Evolutionary conservation across 768 basidiomycete species (phyloP).

Genomic region (Lactarius sp.): DNA sequence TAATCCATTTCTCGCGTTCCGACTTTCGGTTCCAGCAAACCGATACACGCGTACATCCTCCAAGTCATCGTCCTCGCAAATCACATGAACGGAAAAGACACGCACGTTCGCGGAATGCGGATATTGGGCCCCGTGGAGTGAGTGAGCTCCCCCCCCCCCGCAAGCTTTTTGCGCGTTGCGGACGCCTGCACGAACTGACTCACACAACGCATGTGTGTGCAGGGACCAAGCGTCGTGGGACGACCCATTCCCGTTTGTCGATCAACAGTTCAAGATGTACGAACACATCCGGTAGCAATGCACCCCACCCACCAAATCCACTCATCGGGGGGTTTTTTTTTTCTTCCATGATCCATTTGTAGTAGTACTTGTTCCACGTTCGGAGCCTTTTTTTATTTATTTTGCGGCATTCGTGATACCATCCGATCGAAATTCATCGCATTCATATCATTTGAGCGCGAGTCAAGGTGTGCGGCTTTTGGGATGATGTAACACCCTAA

Average conservation of each 20-base stretch:
- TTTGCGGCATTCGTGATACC: background rate
- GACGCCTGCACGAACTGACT: background rate
- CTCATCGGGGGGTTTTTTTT: no score
- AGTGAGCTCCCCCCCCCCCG: constrained; percentile 28
- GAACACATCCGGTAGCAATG: constrained; percentile 23
- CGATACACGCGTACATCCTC: constrained; percentile 83
- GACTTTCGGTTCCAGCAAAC: constrained; percentile 51
- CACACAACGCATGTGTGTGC: constrained; percentile 26
- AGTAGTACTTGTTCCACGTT: no score
- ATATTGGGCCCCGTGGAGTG: constrained; percentile 86
- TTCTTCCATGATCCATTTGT: background rate
- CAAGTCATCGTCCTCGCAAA: constrained; percentile 89
- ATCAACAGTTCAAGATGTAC: constrained; percentile 26
- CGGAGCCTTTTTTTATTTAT: background rate
- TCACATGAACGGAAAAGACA: constrained; percentile 98
- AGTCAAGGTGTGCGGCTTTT: background rate
- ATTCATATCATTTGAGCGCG: background rate
- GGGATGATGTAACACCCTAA: no score
- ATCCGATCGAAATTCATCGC: background rate
- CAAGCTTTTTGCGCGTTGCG: background rate
- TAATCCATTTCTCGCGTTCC: background rate
- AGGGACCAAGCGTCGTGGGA: constrained; percentile 30
- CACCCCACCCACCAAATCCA: background rate
- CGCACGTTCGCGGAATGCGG: constrained; percentile 87
- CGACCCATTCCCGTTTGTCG: constrained; percentile 26